Evolutionary conservation across 2,329 filamentous ascomycete species (phyloP).

Genomic region (Cladosporium sp.): DNA sequence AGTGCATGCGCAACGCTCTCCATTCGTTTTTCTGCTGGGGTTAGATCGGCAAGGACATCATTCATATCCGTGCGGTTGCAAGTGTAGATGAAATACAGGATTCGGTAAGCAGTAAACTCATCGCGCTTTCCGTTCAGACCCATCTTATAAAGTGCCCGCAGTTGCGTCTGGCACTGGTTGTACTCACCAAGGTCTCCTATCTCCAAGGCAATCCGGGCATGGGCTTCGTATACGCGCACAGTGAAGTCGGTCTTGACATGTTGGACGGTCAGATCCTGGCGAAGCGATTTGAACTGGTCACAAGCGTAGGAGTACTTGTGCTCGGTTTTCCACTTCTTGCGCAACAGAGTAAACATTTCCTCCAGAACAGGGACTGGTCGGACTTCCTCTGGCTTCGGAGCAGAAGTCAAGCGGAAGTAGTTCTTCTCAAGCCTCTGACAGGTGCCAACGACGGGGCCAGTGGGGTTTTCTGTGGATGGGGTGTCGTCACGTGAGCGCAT

Average conservation of each 20-base stretch:
- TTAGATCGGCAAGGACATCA: constrained; percentile 98
- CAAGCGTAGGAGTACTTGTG: constrained; percentile 96
- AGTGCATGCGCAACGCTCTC: constrained; percentile 82
- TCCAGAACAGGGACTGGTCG: constrained; percentile 74
- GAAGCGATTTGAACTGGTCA: constrained; percentile 97
- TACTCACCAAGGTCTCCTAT: constrained; percentile 99
- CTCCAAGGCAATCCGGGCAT: constrained; percentile 93
- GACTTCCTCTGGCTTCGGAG: constrained; percentile 81
- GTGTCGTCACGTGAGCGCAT: constrained; percentile 41
- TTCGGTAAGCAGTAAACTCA: constrained; percentile 99
- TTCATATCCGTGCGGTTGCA: constrained; percentile 98
- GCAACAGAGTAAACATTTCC: constrained; percentile 79
- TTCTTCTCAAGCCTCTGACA: constrained; percentile 82
- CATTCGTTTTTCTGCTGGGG: constrained; percentile 87
- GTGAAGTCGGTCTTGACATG: constrained; percentile 96
- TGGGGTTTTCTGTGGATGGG: constrained; percentile 37
- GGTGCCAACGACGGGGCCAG: constrained; percentile 74
- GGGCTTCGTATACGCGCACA: constrained; percentile 92
- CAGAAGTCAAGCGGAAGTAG: constrained; percentile 87
- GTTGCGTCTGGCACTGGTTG: constrained; percentile 99
- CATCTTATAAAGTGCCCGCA: constrained; percentile 83
- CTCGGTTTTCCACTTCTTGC: constrained; percentile 90
- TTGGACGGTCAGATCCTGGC: constrained; percentile 96
- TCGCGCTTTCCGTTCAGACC: constrained; percentile 81
- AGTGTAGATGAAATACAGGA: constrained; percentile 98